Percentiles rank a stretch among this genome's conserved stretches.
phyloP scores from a whole-genome alignment of 768 basidiomycete species.

The Rhodotorula toruloides region DNA sequence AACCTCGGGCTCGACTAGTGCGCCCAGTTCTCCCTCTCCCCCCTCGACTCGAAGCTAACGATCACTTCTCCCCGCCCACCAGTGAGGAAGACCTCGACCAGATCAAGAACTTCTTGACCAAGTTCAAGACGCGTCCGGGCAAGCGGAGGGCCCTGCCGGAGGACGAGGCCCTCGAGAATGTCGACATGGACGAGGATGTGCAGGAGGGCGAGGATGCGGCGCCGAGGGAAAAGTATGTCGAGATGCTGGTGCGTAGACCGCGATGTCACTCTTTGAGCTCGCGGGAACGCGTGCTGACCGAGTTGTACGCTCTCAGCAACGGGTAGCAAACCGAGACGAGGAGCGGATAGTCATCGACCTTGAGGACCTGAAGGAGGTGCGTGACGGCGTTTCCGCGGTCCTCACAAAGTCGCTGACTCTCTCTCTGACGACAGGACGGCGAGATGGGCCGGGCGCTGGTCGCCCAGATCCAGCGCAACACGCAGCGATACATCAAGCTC shows the following conservation, averaged over 20 bases:
- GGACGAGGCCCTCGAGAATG: slow-evolving; percentile 7
- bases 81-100: slow-evolving; percentile 35
- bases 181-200: slow-evolving; percentile 21
- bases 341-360: slow-evolving; percentile 82
- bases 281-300: no score
- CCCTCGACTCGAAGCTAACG: no score
- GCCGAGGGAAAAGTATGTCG: slow-evolving; percentile 63
- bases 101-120: slow-evolving; percentile 36
- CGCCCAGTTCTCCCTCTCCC: background rate
- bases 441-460: slow-evolving; percentile 62
- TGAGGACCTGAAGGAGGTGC: slow-evolving; percentile 56
- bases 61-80: background rate
- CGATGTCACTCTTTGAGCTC: no score
- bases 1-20: slow-evolving; percentile 39
- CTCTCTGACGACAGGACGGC: slow-evolving; percentile 48
- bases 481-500: slow-evolving; percentile 80
- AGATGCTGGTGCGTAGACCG: slow-evolving; percentile 73
- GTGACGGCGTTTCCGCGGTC: background rate
- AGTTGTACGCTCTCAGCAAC: no score
- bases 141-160: slow-evolving; percentile 6
- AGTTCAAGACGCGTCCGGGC: slow-evolving; percentile 25
- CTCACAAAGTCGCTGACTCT: background rate
- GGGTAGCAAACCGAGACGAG: slow-evolving; percentile 86
- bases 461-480: slow-evolving; percentile 70
- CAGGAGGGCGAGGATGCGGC: slow-evolving; percentile 12